Conservation (phyloP, 2,329 filamentous ascomycete genomes). For the Fusarium tuaranense region DNA sequence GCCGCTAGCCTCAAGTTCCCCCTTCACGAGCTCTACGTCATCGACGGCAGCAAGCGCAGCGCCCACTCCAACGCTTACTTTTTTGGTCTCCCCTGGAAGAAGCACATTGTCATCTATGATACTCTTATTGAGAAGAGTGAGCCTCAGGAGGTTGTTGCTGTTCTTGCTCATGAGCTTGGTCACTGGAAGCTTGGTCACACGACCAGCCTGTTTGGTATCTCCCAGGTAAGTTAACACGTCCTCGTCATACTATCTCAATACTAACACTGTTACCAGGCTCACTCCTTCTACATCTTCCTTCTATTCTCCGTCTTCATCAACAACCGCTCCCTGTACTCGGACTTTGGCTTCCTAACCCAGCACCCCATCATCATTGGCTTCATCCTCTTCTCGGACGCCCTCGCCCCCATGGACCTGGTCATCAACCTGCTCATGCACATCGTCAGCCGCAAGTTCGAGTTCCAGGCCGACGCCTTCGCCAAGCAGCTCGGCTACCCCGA, state of each 20-base stretch:
- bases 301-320: slow-evolving; percentile 98
- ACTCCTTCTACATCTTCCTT: slow-evolving; percentile 96
- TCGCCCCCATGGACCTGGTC: slow-evolving; percentile 93
- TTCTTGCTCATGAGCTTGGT: slow-evolving; percentile 94
- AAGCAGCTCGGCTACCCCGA: slow-evolving; percentile 83
- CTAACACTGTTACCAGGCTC: slow-evolving; percentile 67
- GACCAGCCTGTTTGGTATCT: slow-evolving; percentile 88
- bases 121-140: slow-evolving; percentile 96
- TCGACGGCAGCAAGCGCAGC: slow-evolving; percentile 89
- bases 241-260: slow-evolving; percentile 28
- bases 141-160: slow-evolving; percentile 91
- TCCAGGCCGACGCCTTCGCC: slow-evolving; percentile 94
- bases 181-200: slow-evolving; percentile 98
- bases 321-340: slow-evolving; percentile 89
- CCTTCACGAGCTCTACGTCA: slow-evolving; percentile 92
- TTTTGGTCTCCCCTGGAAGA: slow-evolving; percentile 98
- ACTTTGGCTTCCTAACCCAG: slow-evolving; percentile 88
- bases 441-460: slow-evolving; percentile 93
- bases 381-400: slow-evolving; percentile 96
- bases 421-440: slow-evolving; percentile 97
- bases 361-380: slow-evolving; percentile 97
- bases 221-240: slow-evolving; percentile 67
- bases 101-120: slow-evolving; percentile 99
- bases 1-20: slow-evolving; percentile 90
- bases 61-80: slow-evolving; percentile 95